phyloP scores from a whole-genome alignment of 2,329 filamentous ascomycete species.

The Aspergillus luchuensis region DNA sequence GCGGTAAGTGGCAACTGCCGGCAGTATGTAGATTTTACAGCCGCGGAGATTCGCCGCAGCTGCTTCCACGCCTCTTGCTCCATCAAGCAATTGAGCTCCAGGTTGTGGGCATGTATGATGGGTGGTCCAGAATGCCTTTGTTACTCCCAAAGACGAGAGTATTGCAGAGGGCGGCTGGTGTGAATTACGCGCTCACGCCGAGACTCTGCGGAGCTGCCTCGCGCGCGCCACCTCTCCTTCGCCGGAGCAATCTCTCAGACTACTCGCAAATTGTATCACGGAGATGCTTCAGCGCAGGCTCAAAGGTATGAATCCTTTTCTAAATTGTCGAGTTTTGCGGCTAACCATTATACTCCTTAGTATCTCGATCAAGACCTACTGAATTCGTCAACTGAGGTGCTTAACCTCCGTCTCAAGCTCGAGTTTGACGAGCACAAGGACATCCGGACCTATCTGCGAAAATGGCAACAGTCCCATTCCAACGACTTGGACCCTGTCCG shows the following conservation, averaged over 20 bases:
- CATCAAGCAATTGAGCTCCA: background rate
- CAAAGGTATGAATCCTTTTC: slow-evolving; percentile 5
- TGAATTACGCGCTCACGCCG: slow-evolving; percentile 1
- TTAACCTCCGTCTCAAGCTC: slow-evolving; percentile 32
- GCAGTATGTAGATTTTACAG: slow-evolving; percentile 14
- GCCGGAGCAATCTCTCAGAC: background rate
- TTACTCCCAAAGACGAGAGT: slow-evolving; percentile 24
- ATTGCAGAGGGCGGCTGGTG: slow-evolving; percentile 10
- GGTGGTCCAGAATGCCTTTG: slow-evolving; percentile 25
- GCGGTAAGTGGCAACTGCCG: slow-evolving; percentile 12
- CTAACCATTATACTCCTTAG: background rate
- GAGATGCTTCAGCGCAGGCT: slow-evolving; percentile 1
- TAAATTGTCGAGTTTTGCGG: background rate
- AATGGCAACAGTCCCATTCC: slow-evolving; percentile 41
- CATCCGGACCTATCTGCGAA: slow-evolving; percentile 44
- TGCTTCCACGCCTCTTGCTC: background rate
- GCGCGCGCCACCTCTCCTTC: background rate
- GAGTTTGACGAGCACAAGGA: slow-evolving; percentile 42
- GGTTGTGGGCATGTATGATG: slow-evolving; percentile 15
- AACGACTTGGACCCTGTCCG: slow-evolving; percentile 35
- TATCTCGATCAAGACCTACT: slow-evolving; percentile 7
- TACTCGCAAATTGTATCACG: background rate
- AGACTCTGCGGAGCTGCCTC: slow-evolving; percentile 4
- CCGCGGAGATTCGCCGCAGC: background rate
- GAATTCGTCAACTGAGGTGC: slow-evolving; percentile 19